A percentile compares a stretch with the other conserved stretches of the same genome.
Conservation (phyloP, 768 basidiomycete species). For the Boletus eberwhitei region DNA sequence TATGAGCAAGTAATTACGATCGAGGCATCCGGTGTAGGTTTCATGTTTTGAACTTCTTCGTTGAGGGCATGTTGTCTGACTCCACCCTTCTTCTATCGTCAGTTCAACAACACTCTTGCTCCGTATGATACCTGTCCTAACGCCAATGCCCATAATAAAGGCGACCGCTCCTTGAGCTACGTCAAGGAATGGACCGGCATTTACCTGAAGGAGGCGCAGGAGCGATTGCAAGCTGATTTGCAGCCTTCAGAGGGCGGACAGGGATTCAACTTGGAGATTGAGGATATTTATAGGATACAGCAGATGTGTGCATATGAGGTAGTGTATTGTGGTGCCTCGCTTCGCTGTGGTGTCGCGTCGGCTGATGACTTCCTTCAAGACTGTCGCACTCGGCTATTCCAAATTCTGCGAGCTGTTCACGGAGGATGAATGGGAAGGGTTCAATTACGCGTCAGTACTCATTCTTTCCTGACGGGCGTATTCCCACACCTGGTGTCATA, state of each 20-base stretch:
- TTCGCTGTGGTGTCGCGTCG: neutral
- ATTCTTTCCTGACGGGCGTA: neutral
- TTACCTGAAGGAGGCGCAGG: constrained; percentile 66
- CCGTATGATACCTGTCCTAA: constrained; percentile 85
- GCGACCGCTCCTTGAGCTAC: constrained; percentile 56
- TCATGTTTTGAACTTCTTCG: constrained; percentile 12
- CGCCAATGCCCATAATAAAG: constrained; percentile 42
- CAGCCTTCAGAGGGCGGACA: constrained; percentile 12
- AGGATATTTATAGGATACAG: constrained; percentile 76
- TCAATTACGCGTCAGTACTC: constrained; percentile 70
- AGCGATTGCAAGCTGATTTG: constrained; percentile 57
- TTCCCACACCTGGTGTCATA: neutral
- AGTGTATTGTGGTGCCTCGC: neutral
- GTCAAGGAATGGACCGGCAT: constrained; percentile 61
- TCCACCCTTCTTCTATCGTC: neutral
- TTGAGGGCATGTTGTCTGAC: neutral
- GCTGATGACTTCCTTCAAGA: constrained; percentile 41
- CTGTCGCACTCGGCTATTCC: constrained; percentile 88
- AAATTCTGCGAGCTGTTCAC: constrained; percentile 91
- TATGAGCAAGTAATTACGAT: constrained; percentile 79
- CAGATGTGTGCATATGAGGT: constrained; percentile 87
- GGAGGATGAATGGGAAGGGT: constrained; percentile 90
- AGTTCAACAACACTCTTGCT: constrained; percentile 84
- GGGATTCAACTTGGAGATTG: constrained; percentile 60
- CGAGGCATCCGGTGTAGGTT: constrained; percentile 54